phyloP scores from a whole-genome alignment of 2,329 filamentous ascomycete genomes.

The Cordyceps cicadae region DNA sequence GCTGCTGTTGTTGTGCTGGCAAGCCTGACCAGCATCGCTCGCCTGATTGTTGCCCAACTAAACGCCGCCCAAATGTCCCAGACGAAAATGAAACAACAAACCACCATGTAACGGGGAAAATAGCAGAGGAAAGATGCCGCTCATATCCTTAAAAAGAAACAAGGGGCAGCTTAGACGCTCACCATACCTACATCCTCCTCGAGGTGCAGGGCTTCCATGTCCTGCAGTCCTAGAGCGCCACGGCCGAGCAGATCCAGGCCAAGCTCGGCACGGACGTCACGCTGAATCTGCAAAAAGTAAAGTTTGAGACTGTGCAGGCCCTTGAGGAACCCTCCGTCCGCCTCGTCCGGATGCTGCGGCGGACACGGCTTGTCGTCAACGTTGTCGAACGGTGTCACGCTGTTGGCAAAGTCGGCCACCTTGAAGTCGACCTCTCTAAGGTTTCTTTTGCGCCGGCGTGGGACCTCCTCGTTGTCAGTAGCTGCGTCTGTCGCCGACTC shows the following conservation, averaged over 20 bases:
- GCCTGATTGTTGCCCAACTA: not conserved
- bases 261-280: constrained; percentile 56
- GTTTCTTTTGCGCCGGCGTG: constrained; percentile 39
- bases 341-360: constrained; percentile 67
- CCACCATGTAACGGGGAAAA: not conserved
- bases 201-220: constrained; percentile 19
- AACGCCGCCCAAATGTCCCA: not conserved
- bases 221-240: constrained; percentile 16
- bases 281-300: constrained; percentile 83
- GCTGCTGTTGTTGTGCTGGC: not conserved
- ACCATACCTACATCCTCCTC: constrained; percentile 26
- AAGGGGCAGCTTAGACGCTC: constrained; percentile 21
- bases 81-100: not conserved
- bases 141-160: not conserved
- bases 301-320: constrained; percentile 69
- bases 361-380: constrained; percentile 60
- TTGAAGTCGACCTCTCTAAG: constrained; percentile 75
- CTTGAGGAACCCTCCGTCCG: constrained; percentile 83
- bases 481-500: constrained; percentile 52
- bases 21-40: not conserved
- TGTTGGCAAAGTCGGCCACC: constrained; percentile 98
- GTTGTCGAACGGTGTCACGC: constrained; percentile 78
- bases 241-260: constrained; percentile 33
- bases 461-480: constrained; percentile 49
- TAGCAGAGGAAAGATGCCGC: too few species aligned